phyloP scores from a whole-genome alignment of 1,139 yeast species.

The Chernovozyma sophiae-reginae region DNA sequence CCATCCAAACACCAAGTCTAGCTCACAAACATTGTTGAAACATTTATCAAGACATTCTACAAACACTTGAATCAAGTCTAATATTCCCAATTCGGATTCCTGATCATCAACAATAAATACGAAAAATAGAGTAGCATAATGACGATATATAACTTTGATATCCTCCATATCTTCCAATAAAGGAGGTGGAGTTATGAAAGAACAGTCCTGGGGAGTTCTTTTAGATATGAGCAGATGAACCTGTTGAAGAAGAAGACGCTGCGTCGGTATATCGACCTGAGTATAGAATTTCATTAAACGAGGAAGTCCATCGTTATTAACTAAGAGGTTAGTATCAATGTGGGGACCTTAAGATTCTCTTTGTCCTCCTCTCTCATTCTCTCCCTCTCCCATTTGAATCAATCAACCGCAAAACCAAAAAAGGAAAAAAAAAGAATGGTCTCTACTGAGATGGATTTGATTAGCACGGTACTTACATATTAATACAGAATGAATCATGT shows the following conservation, averaged over 20 bases:
- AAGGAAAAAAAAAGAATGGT: too few relatives aligned
- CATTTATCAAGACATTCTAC: slow-evolving; percentile 93
- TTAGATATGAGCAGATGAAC: slow-evolving; percentile 67
- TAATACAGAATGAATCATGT: slow-evolving; percentile 90
- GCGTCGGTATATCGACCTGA: slow-evolving; percentile 78
- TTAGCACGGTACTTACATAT: slow-evolving; percentile 75
- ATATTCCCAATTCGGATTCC: slow-evolving; percentile 89
- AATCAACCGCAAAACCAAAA: background rate
- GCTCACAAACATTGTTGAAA: slow-evolving; percentile 90
- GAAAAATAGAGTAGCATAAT: slow-evolving; percentile 90
- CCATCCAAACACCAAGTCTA: slow-evolving; percentile 96
- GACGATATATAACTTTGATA: slow-evolving; percentile 87
- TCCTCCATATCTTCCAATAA: slow-evolving; percentile 69
- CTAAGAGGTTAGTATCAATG: slow-evolving; percentile 34
- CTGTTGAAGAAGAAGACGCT: slow-evolving; percentile 67
- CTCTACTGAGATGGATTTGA: too few relatives aligned
- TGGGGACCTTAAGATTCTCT: background rate
- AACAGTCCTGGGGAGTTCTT: slow-evolving; percentile 69
- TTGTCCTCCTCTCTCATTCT: too few relatives aligned
- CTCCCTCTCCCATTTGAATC: too few relatives aligned
- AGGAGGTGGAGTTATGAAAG: slow-evolving; percentile 78
- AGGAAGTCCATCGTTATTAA: slow-evolving; percentile 90
- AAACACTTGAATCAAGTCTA: slow-evolving; percentile 93
- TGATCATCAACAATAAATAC: slow-evolving; percentile 95
- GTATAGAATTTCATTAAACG: slow-evolving; percentile 89